phyloP scores from a whole-genome alignment of 208 protist genomes.

The Crithidia bombi region DNA sequence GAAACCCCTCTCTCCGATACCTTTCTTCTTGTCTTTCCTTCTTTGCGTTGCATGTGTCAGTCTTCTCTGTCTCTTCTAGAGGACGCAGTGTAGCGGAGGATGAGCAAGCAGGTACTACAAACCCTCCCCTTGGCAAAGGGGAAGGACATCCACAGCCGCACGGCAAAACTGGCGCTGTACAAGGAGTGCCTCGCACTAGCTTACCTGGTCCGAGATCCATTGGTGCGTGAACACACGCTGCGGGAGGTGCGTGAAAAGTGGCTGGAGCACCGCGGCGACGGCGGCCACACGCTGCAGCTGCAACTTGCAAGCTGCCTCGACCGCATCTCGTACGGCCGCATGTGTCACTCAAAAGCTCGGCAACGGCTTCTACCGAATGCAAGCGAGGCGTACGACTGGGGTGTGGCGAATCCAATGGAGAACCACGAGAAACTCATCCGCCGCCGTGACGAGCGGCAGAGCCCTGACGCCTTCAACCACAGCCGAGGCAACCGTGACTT shows the following conservation, averaged over 20 bases:
- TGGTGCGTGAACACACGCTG: slow-evolving; percentile 77
- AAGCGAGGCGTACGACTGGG: slow-evolving; percentile 86
- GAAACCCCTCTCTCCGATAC: not conserved
- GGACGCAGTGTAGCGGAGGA: slow-evolving; percentile 6
- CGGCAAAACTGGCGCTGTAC: slow-evolving; percentile 83
- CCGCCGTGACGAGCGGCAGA: slow-evolving; percentile 65
- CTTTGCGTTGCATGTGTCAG: slow-evolving; percentile 2
- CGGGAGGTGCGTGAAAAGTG: slow-evolving; percentile 82
- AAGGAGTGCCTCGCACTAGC: slow-evolving; percentile 89
- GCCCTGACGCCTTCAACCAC: slow-evolving; percentile 81
- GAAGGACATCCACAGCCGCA: slow-evolving; percentile 77
- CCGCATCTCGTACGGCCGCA: slow-evolving; percentile 81
- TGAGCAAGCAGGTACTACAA: slow-evolving; percentile 80
- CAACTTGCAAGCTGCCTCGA: slow-evolving; percentile 85
- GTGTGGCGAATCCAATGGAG: slow-evolving; percentile 82
- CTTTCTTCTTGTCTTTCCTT: not conserved
- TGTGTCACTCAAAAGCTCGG: slow-evolving; percentile 86
- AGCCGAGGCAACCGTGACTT: slow-evolving; percentile 80
- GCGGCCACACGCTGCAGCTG: slow-evolving; percentile 83
- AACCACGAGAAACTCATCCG: slow-evolving; percentile 70
- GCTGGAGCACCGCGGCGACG: slow-evolving; percentile 76
- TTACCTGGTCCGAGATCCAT: slow-evolving; percentile 58
- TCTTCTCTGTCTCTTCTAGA: slow-evolving; percentile 2
- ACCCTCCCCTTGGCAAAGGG: slow-evolving; percentile 86
- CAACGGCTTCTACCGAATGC: slow-evolving; percentile 82